Evolutionary conservation across 441 rosid genomes (phyloP), one percentile per base, ranked within the genome.

Genomic region (Erodium texanum): DNA sequence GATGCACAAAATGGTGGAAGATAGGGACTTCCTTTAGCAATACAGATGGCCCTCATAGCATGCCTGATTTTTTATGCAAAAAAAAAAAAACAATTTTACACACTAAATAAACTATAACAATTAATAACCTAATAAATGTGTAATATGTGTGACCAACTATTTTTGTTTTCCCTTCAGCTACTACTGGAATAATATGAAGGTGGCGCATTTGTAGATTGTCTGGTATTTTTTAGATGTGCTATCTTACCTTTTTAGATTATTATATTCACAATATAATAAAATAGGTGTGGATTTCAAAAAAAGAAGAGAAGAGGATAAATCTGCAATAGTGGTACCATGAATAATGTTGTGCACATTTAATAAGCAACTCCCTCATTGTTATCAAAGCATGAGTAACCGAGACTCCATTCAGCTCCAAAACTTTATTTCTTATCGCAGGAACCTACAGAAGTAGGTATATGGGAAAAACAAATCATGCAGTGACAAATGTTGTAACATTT

Each of bases 381-480:
- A 91, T 87, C 84, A 94, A 76, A 77, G 97, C 99, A 85, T 94
- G 97, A 68, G 92, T 94, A 69, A 94, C 85, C 64, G 83, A 83
- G 75, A 94, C 88, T 24, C 99, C 99, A 79, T 94, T 94, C 75
- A 94, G 91, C 80, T 94, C 99, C 52, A 89, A 96, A 69, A 79
- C 90, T 90, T 84, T 85, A 83, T 85, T 89, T 82, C 82, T 91
- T 66, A 91, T 79, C 24, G 88, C 73, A 59, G 97, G 97, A 66
- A 91, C 89, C 99, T 94, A 81, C 69, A 82, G 59, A 74, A 74
- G 81, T 62, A 23, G 41, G 19, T 19, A 65, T 36, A 38, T 15
- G 52, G 22, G 41, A 36, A 2, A 58, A 72, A 72, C 72, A 67
- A 65, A 36, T 48, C 18, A 66, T 2, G 59, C 3, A n/a, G 41